phyloP scores from a whole-genome alignment of 345 rosid species.

The Gossypium raimondii region DNA sequence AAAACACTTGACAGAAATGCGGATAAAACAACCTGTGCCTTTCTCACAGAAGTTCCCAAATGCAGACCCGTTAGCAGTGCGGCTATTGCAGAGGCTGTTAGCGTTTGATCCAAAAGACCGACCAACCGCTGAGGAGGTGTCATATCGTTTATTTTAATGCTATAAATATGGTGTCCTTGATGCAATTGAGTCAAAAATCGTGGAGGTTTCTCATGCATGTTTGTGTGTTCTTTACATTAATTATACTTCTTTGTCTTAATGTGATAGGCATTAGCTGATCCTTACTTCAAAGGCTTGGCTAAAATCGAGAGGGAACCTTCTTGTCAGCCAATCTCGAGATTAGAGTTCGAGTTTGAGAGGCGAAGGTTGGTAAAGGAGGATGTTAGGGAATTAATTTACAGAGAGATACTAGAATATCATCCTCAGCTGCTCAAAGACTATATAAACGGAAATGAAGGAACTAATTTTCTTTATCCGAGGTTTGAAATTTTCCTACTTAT shows the following conservation, averaged over 20 bases:
- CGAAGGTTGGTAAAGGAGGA: slow-evolving; percentile 87
- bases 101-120: slow-evolving; percentile 98
- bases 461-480: slow-evolving; percentile 95
- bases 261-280: slow-evolving; percentile 82
- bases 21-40: slow-evolving; percentile 61
- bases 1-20: slow-evolving; percentile 79
- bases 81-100: slow-evolving; percentile 70
- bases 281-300: slow-evolving; percentile 87
- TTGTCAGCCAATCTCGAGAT: slow-evolving; percentile 76
- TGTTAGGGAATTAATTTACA: slow-evolving; percentile 70
- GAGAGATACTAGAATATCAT: slow-evolving; percentile 92
- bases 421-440: slow-evolving; percentile 94
- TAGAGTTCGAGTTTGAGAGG: slow-evolving; percentile 98
- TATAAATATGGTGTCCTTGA: not conserved
- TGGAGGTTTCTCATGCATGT: not conserved
- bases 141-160: slow-evolving; percentile 19
- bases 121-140: slow-evolving; percentile 85
- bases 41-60: slow-evolving; percentile 85
- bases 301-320: slow-evolving; percentile 95
- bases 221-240: not conserved
- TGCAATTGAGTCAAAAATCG: not conserved
- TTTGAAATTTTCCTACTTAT: slow-evolving; percentile 23
- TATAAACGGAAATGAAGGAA: slow-evolving; percentile 76
- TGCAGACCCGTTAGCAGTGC: slow-evolving; percentile 71
- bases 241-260: slow-evolving; percentile 6